Evolutionary conservation across 192 early-diverging fungal genomes (phyloP).

Genomic region (Pilaira anomala): DNA sequence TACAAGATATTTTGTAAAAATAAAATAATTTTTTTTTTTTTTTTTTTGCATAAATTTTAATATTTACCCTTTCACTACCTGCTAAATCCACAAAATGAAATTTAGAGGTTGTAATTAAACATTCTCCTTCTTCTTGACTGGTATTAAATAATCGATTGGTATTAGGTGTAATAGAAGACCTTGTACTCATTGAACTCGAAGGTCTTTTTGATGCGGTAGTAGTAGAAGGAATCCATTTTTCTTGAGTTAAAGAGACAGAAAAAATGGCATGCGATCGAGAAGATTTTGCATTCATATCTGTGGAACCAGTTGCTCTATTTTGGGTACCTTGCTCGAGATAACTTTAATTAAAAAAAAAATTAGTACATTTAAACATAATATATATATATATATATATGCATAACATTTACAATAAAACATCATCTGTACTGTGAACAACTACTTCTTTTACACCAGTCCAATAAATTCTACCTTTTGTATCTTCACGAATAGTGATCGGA

Average conservation of each 20-base stretch:
- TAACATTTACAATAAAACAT: conserved; percentile 61
- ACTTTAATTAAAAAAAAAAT: conserved; percentile 24
- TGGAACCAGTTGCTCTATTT: conserved; percentile 77
- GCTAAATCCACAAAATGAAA: conserved; percentile 99
- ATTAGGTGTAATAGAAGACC: conserved; percentile 1
- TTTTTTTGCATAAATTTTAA: neutral
- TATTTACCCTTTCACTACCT: conserved; percentile 82
- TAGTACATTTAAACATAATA: neutral
- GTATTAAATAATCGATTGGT: neutral
- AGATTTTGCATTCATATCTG: conserved; percentile 94
- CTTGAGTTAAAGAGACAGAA: conserved; percentile 82
- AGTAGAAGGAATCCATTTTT: conserved; percentile 41
- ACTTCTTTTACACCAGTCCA: conserved; percentile 82
- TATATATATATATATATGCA: neutral
- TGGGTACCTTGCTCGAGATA: conserved; percentile 56
- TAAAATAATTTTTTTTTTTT: conserved; percentile 2
- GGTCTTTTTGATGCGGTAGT: conserved; percentile 7
- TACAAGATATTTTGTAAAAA: conserved; percentile 5
- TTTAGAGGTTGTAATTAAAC: conserved; percentile 50
- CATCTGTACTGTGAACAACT: conserved; percentile 60
- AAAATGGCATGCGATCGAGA: conserved; percentile 98
- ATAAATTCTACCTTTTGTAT: conserved; percentile 80
- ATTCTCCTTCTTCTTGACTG: conserved; percentile 31
- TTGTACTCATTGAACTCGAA: conserved; percentile 8
- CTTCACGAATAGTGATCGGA: conserved; percentile 72